Evolutionary conservation across 2,329 filamentous ascomycete genomes (phyloP).

Genomic region (Xylaria sp.): DNA sequence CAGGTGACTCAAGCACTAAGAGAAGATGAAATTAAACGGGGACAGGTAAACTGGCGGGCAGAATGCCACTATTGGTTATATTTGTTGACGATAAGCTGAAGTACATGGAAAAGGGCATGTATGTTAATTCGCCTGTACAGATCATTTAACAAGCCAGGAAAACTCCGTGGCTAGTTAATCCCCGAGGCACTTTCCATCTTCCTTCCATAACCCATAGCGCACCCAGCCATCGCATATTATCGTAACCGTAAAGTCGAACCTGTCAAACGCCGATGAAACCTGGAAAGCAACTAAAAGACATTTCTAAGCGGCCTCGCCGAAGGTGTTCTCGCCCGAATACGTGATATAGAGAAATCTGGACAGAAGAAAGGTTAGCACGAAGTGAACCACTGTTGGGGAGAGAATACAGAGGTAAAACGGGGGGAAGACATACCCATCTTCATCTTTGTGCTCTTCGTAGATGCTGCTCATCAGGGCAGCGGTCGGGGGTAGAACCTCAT

Average conservation of each 20-base stretch:
- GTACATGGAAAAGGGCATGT: conserved; percentile 6
- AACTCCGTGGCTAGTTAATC: conserved; percentile 11
- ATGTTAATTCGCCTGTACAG: conserved; percentile 8
- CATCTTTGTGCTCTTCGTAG: conserved; percentile 98
- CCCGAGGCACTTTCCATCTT: conserved; percentile 7
- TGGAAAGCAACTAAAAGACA: conserved; percentile 31
- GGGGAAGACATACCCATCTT: conserved; percentile 68
- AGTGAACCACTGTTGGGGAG: conserved; percentile 12
- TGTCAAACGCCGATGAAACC: conserved; percentile 38
- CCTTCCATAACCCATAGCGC: conserved; percentile 26
- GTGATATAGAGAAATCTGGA: conserved; percentile 96
- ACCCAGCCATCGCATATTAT: conserved; percentile 43
- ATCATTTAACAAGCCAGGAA: conserved; percentile 9
- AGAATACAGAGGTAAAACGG: neutral
- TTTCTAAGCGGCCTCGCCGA: conserved; percentile 68
- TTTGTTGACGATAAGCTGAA: conserved; percentile 23
- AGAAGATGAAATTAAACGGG: neutral
- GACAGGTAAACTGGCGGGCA: conserved; percentile 17
- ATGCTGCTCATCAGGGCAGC: conserved; percentile 99
- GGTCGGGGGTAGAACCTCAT: conserved; percentile 95
- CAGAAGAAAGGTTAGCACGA: conserved; percentile 32
- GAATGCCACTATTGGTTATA: conserved; percentile 31
- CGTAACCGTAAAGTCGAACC: conserved; percentile 45
- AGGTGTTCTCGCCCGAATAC: conserved; percentile 99
- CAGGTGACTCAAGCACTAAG: neutral